Base-by-base conservation (phyloP, 441 rosid genomes). In the Eruca vesicaria region DNA sequence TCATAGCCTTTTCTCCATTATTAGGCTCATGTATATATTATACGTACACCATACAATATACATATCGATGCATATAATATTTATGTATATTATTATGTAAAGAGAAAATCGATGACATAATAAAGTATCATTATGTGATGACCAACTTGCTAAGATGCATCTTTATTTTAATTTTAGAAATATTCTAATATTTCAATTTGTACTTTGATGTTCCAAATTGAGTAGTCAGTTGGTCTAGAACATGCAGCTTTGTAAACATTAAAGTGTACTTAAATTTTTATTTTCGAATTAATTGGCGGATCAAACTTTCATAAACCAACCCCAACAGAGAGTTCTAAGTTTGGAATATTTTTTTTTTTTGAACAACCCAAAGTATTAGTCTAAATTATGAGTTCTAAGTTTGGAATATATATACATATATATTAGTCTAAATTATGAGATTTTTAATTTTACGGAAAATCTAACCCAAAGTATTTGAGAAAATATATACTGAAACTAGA, bases 141-240 rank as follows among this genome's bases (percentile, higher is more conserved):
- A 78, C 64, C 81, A 78, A 78, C 77, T 72, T 60, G 77, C 12
- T 61, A 59, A 53, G 66, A 72, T 78, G 69, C 69, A 78, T 60
- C 63, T 20, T 72, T 78, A 78, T 68, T 53, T 41, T 62, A 61
- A 68, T 41, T 29, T 55, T 48, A 48, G 20, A 45, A 45, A 48
- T 43, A 62, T 32, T 72, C 52, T 67, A 72, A 60, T 41, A 62
- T 66, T 48, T 61, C 29, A 78, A 72, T 14, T 38, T 78, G 78
- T 78, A 78, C 81, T 78, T 78, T 53, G 43, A 78, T 78, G 81
- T 78, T 73, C 81, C 45, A 52, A 41, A 68, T 68, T 61, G 66
- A 78, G 81, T 77, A 72, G 66, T 73, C 35, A n/a, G 74, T 67
- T 68, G 72, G 74, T 72, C 73, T 72, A 36, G 77, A 77, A 77